These are phyloP conservation scores for Physcia stellaris DNA, from an alignment of 495 filamentous ascomycete genomes.

Conservation along the genomic window DNA sequence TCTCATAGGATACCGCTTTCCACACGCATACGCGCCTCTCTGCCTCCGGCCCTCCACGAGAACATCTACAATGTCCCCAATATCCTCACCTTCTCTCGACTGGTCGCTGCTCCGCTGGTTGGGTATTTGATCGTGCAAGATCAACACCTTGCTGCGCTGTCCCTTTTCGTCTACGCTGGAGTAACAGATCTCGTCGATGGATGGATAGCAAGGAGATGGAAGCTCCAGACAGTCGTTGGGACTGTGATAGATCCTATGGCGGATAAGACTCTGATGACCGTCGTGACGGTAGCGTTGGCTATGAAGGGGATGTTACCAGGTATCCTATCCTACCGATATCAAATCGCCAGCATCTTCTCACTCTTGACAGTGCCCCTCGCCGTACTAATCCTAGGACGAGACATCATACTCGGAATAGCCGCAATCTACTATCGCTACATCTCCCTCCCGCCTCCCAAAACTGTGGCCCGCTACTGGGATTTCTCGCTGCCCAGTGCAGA, in stretches of 20 bases:
- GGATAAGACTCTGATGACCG: constrained; percentile 89
- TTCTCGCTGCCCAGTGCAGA: constrained; percentile 87
- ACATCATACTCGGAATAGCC: constrained; percentile 71
- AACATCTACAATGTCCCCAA: constrained; percentile 96
- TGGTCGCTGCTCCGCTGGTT: constrained; percentile 71
- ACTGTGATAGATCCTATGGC: constrained; percentile 94
- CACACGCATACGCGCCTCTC: constrained; percentile 33
- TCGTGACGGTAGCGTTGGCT: constrained; percentile 71
- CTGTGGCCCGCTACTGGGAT: constrained; percentile 91
- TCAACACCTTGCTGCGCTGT: constrained; percentile 61
- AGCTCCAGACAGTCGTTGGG: constrained; percentile 87
- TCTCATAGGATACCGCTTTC: constrained; percentile 12
- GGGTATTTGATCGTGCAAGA: constrained; percentile 83
- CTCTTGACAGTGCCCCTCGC: constrained; percentile 85
- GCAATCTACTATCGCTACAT: constrained; percentile 95
- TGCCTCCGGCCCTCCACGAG: constrained; percentile 53
- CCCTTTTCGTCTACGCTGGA: constrained; percentile 80
- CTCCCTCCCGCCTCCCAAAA: constrained; percentile 83
- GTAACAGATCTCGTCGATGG: constrained; percentile 87
- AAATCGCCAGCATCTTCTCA: too few species aligned
- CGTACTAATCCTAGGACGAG: constrained; percentile 75
- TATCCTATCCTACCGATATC: constrained; percentile 33
- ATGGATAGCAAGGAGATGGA: constrained; percentile 76
- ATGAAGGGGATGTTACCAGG: constrained; percentile 67
- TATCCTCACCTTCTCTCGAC: constrained; percentile 73